Conservation (phyloP, 2,329 filamentous ascomycete genomes). For the Endocalyx cinctus region DNA sequence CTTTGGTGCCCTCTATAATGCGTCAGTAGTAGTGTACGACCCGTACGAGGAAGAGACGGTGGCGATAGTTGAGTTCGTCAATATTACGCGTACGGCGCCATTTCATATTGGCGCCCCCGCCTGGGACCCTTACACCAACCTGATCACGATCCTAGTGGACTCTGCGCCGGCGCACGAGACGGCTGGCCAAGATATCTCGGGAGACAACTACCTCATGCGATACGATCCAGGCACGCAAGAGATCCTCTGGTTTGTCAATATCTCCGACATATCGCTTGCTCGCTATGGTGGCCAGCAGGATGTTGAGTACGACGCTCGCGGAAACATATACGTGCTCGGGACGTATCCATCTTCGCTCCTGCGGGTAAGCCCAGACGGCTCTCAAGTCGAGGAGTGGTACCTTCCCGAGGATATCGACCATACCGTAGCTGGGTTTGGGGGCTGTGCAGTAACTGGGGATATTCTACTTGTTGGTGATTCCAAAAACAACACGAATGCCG, state of each 20-base stretch:
- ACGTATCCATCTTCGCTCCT: constrained; percentile 33
- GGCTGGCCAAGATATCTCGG: constrained; percentile 28
- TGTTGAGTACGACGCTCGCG: constrained; percentile 29
- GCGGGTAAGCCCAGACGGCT: constrained; percentile 26
- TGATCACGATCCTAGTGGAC: constrained; percentile 30
- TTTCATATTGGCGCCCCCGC: constrained; percentile 32
- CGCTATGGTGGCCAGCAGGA: constrained; percentile 35
- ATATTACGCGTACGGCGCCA: constrained; percentile 23
- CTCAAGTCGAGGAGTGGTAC: constrained; percentile 27
- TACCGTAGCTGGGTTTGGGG: constrained; percentile 20
- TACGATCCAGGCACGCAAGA: constrained; percentile 22
- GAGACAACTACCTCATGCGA: constrained; percentile 33
- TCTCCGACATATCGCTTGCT: constrained; percentile 24
- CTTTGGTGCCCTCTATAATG: constrained; percentile 30
- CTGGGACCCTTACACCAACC: constrained; percentile 26
- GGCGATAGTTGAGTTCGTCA: constrained; percentile 21
- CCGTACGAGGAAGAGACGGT: constrained; percentile 25
- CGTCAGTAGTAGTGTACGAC: constrained; percentile 28
- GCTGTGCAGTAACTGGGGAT: constrained; percentile 21
- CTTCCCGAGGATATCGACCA: constrained; percentile 21
- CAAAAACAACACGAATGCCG: constrained; percentile 19
- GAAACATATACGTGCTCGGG: constrained; percentile 34
- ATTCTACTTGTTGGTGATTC: constrained; percentile 28
- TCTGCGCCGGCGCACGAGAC: constrained; percentile 31
- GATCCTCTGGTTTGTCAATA: constrained; percentile 28